Base-by-base conservation (phyloP, 2,329 filamentous ascomycete genomes). In the Meredithiella fracta region DNA sequence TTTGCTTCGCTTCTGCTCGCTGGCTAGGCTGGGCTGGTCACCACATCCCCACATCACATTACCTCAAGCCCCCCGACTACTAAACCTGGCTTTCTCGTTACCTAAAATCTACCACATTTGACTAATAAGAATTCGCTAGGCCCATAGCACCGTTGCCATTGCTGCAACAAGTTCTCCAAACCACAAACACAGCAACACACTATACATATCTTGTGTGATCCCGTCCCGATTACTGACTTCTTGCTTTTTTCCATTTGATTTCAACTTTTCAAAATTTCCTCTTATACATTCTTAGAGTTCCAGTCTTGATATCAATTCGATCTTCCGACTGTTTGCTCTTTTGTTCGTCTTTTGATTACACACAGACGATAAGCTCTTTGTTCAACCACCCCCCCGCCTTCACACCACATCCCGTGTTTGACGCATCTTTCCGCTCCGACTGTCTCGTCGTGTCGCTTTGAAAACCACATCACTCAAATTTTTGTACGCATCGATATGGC, bases 101-200 rank as follows among this genome's bases (percentile, higher is more conserved):
- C 62, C 62, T 64, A 64, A 64, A 59, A 61, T 54, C 58, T 57
- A 58, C 59, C 29, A 55, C 53, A 51, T 29, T 61, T 64, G 62
- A 63, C 63, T 63, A 64, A 64, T 63, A 63, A 56, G 59, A 62
- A 63, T 60, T 51, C 51, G 47, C 25, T 34, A 38, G 20, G 29
- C 20, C 50, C 31, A 25, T 37, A 14, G 50, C 22, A 22, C 15
- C 31, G 50, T 23, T 52, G 31, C 25, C n/a, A 25, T 22, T 2
- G 17, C 31, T 40, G 17, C 50, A 17, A 22, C 50, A 49, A 49
- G 44, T 49, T 49, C 44, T 49, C 44, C 44, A 49, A 49, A 49
- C 44, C 20, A 49, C 44, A 9, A 26, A 23, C 17, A 49, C 23
- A 23, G 22, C 44, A 49, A 49, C 44, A 49, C 20, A 14, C 20